phyloP scores from a whole-genome alignment of 176 grass and related monocot species.

The Cenchrus purpureus region DNA sequence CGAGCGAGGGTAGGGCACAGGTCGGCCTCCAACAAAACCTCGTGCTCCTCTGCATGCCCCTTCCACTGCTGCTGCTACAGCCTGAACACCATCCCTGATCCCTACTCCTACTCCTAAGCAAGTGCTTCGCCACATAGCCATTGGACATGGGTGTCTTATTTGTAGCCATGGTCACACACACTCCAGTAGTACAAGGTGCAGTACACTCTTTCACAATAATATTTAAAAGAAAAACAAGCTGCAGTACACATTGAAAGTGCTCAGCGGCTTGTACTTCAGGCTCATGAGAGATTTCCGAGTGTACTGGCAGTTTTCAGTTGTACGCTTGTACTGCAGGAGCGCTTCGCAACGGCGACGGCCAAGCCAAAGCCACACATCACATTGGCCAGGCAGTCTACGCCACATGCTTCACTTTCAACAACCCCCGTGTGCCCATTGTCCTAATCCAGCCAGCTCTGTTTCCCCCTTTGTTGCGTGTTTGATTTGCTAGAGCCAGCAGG shows the following conservation, averaged over 20 bases:
- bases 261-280: constrained; percentile 26
- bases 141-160: constrained; percentile 26
- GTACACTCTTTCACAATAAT: constrained; percentile 31
- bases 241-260: constrained; percentile 45
- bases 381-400: not conserved
- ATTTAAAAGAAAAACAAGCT: not conserved
- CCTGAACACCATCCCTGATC: constrained; percentile 24
- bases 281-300: not conserved
- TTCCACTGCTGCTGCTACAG: constrained; percentile 73
- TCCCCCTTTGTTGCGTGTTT: not conserved
- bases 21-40: not conserved
- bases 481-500: not conserved
- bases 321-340: constrained; percentile 51
- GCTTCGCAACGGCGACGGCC: not conserved
- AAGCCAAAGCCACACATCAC: constrained; percentile 24
- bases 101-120: not conserved
- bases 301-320: constrained; percentile 31
- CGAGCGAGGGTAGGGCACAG: not conserved
- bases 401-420: constrained; percentile 32
- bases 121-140: not conserved
- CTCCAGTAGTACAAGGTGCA: constrained; percentile 42
- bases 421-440: not conserved
- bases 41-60: constrained; percentile 96
- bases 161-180: constrained; percentile 31
- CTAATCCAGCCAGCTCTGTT: not conserved